Base-by-base conservation (phyloP, 495 filamentous ascomycete species). In the Aspergillus affinis region DNA sequence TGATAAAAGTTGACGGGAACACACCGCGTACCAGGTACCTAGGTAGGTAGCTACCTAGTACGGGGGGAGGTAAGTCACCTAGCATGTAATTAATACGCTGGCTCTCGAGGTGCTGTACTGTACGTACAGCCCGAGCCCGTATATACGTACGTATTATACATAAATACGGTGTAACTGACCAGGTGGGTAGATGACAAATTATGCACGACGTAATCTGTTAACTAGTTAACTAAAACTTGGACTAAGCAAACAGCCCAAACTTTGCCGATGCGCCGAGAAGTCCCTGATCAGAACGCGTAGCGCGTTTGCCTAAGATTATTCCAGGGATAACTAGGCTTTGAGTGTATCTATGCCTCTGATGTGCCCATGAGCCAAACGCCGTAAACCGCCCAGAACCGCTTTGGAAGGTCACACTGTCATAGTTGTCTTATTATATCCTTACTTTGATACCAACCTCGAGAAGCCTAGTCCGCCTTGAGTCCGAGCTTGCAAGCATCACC, bases 401-500 rank as follows among this genome's bases (percentile, higher is more conserved):
- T 13, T 41, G 36, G 36, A 41, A 15, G 3, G 3, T 15, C 8
- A 13, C 10, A 17, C 36, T 10, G 1, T 41, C 13, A 15, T 41
- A 41, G 9, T 17, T 15, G 13, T 17, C 36, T 41, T 17, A 13
- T 15, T 10, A 2, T 41, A 12, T 41, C 36, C 36, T 41, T 15
- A 15, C 36, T 41, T 41, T 4, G 13, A 2, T 17, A 13, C 36
- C 36, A 8, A 41, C 12, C 4, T 41, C 13, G 36, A 41, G 9
- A 41, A 17, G 5, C 13, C 13, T 15, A 41, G 8, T 15, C 12
- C 50, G 50, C 3, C 13, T 36, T 19, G 30, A 47, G 27, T 57
- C 27, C 10, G 6, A n/a, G 59, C 32, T 49, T 58, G 26, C 58
- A 15, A 21, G 21, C 55, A 41, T 15, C 12, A 13, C 17, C 29